These are phyloP conservation scores for Astrephomene gubernaculifera DNA, from an alignment of 139 green algal genomes.

Conservation along the genomic window DNA sequence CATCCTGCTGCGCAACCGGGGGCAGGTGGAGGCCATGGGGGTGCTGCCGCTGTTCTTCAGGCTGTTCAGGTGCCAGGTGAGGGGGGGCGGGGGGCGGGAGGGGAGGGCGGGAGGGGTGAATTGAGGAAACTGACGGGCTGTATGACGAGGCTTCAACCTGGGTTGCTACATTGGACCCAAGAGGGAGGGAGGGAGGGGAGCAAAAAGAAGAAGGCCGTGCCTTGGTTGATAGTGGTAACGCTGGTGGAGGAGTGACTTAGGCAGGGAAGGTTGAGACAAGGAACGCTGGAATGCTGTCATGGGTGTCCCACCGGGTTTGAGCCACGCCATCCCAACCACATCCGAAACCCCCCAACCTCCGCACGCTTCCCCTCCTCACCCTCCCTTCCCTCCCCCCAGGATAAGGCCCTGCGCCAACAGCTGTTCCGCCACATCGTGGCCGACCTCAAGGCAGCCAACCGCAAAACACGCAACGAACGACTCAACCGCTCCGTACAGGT, in stretches of 20 bases:
- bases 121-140: no score
- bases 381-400: slow-evolving; percentile 50
- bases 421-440: slow-evolving; percentile 95
- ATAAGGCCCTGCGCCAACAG: slow-evolving; percentile 90
- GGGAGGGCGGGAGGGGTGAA: no score
- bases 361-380: neutral
- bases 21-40: slow-evolving; percentile 69
- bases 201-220: no score
- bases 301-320: neutral
- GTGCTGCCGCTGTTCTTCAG: slow-evolving; percentile 96
- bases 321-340: no score
- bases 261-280: no score
- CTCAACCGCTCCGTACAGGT: slow-evolving; percentile 86
- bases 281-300: neutral
- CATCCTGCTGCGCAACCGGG: slow-evolving; percentile 92
- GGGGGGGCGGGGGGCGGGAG: neutral
- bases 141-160: no score
- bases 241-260: no score
- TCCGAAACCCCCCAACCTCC: neutral
- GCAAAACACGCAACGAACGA: slow-evolving; percentile 81
- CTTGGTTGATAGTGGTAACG: no score
- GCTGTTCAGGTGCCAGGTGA: slow-evolving; percentile 79
- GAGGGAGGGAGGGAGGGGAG: neutral
- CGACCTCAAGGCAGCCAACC: slow-evolving; percentile 92
- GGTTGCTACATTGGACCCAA: no score